phyloP scores from a whole-genome alignment of 108 stramenopile genomes.

The Pseudonitzschia multiseries region DNA sequence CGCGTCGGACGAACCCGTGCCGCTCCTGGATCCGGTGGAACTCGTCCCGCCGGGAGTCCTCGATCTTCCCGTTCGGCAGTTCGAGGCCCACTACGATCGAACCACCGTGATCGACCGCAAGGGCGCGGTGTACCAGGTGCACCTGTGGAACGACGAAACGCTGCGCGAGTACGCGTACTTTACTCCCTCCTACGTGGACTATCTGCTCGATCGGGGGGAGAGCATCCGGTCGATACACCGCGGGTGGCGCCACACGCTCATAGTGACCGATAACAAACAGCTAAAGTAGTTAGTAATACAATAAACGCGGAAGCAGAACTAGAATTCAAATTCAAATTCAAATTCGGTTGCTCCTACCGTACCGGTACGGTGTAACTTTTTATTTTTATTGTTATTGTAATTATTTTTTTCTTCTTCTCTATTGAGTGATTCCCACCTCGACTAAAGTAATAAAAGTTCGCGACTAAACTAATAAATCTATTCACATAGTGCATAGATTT shows the following conservation, averaged over 20 bases:
- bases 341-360: neutral
- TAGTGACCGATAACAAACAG: constrained; percentile 48
- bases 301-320: neutral
- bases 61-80: constrained; percentile 62
- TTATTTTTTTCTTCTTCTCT: too few species aligned
- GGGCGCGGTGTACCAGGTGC: constrained; percentile 66
- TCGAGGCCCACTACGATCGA: constrained; percentile 78
- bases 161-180: constrained; percentile 65
- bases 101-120: constrained; percentile 66
- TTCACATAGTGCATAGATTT: too few species aligned
- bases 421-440: too few species aligned
- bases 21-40: constrained; percentile 69
- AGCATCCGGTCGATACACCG: constrained; percentile 65
- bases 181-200: constrained; percentile 73
- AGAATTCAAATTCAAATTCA: too few species aligned
- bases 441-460: too few species aligned
- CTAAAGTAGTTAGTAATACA: neutral
- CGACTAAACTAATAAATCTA: too few species aligned
- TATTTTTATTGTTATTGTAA: too few species aligned
- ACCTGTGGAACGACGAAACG: constrained; percentile 75
- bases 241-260: constrained; percentile 80
- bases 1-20: constrained; percentile 64
- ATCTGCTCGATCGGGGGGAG: constrained; percentile 37
- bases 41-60: constrained; percentile 63
- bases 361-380: too few species aligned